These are phyloP conservation scores for Massospora cicadina DNA, from an alignment of 371 early-diverging fungal genomes.

Conservation along the genomic window DNA sequence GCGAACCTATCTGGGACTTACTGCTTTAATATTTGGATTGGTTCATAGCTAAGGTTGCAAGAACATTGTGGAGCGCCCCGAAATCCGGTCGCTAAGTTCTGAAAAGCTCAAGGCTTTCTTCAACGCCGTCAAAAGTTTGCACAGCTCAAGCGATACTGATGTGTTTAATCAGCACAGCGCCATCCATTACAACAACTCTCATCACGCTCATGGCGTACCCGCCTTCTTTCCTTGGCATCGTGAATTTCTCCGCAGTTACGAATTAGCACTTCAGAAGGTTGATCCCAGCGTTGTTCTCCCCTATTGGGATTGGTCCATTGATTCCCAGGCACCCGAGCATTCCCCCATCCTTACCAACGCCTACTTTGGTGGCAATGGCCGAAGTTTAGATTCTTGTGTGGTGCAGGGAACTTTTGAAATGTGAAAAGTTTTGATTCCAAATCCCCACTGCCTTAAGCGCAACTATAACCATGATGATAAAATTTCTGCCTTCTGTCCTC, in stretches of 20 bases:
- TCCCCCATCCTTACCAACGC: conserved; percentile 12
- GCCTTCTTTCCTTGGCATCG: conserved; percentile 27
- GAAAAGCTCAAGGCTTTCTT: conserved; percentile 1
- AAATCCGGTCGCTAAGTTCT: neutral
- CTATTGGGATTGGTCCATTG: conserved; percentile 31
- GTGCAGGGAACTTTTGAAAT: conserved; percentile 13
- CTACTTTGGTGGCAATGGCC: conserved; percentile 16
- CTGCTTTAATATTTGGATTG: too few species aligned
- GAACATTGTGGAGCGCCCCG: too few species aligned
- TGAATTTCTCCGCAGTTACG: conserved; percentile 17
- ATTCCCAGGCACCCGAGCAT: conserved; percentile 14
- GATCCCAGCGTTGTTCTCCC: conserved; percentile 25
- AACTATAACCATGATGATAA: conserved; percentile 11
- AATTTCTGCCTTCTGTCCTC: conserved; percentile 18
- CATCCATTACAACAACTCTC: neutral
- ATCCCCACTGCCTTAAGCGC: conserved; percentile 17
- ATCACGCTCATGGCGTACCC: conserved; percentile 14
- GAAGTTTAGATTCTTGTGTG: conserved; percentile 13
- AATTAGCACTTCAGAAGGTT: conserved; percentile 16
- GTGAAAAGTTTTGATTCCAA: conserved; percentile 4
- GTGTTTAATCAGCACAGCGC: neutral
- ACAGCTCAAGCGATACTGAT: neutral
- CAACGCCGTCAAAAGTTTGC: neutral
- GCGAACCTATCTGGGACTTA: too few species aligned
- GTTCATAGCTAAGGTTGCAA: too few species aligned